Conservation (phyloP, 495 filamentous ascomycete species). For the Penicillium alfredii region DNA sequence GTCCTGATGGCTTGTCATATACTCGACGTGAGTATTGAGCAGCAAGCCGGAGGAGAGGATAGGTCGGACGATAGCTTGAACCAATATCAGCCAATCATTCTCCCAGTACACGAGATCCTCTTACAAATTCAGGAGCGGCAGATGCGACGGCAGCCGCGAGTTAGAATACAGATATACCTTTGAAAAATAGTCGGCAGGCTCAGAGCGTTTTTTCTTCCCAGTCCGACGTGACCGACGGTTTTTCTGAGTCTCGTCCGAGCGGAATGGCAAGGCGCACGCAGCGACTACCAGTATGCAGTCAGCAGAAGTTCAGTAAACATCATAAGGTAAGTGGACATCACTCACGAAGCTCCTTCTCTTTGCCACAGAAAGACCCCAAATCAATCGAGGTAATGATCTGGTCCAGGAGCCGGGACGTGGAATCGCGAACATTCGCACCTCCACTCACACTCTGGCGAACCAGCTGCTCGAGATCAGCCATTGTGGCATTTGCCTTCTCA, state of each 20-base stretch:
- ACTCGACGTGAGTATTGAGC: constrained; percentile 67
- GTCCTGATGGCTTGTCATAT: constrained; percentile 55
- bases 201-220: constrained; percentile 8
- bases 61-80: constrained; percentile 58
- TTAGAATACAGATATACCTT: constrained; percentile 77
- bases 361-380: constrained; percentile 53
- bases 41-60: constrained; percentile 65
- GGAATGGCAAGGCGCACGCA: constrained; percentile 15
- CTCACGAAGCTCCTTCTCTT: constrained; percentile 55
- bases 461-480: constrained; percentile 12
- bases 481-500: constrained; percentile 17
- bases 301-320: neutral
- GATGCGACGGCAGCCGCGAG: constrained; percentile 60
- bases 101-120: constrained; percentile 22
- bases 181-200: constrained; percentile 53
- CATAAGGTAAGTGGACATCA: constrained; percentile 17
- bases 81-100: constrained; percentile 12
- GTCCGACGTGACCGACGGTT: constrained; percentile 3
- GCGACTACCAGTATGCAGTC: constrained; percentile 16
- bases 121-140: constrained; percentile 62
- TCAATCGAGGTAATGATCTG: constrained; percentile 64
- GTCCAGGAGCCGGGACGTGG: constrained; percentile 43
- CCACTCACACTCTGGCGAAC: constrained; percentile 11
- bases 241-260: constrained; percentile 9
- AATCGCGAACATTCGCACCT: constrained; percentile 38